phyloP scores from a whole-genome alignment of 2,329 filamentous ascomycete genomes.

The Onygena corvina region DNA sequence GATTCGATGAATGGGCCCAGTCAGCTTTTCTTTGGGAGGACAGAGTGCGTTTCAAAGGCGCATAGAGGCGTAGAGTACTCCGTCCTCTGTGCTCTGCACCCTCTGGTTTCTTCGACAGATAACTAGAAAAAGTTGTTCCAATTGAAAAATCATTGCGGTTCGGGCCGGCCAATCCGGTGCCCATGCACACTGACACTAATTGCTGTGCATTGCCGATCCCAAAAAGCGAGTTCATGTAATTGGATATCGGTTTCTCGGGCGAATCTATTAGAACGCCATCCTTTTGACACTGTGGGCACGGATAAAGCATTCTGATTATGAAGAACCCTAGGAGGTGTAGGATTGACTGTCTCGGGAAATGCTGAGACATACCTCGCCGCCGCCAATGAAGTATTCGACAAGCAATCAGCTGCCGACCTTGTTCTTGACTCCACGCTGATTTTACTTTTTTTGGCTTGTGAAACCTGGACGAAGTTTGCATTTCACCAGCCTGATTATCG shows the following conservation, averaged over 20 bases:
- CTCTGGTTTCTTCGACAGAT: too few species aligned
- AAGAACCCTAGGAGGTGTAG: neutral
- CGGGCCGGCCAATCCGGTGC: neutral
- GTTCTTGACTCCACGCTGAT: neutral
- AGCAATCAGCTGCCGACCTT: neutral
- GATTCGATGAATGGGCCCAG: too few species aligned
- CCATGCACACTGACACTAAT: neutral
- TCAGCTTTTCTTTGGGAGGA: too few species aligned
- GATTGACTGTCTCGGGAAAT: neutral
- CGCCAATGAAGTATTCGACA: neutral
- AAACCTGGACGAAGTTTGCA: neutral
- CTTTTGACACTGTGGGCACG: neutral
- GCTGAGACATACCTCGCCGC: neutral
- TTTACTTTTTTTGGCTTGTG: slow-evolving; percentile 4
- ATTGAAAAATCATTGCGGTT: neutral
- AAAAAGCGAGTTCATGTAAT: neutral
- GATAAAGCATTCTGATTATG: too few species aligned
- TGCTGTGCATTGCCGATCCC: slow-evolving; percentile 1
- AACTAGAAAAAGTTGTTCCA: neutral
- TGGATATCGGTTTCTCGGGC: neutral
- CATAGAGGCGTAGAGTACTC: too few species aligned
- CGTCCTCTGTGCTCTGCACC: too few species aligned
- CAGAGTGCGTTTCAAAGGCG: too few species aligned
- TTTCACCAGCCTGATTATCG: neutral
- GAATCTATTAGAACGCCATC: neutral